A percentile compares a stretch with the other conserved stretches of the same genome.
Conservation (phyloP, 2,329 filamentous ascomycete genomes). For the Aspergillus sp. region DNA sequence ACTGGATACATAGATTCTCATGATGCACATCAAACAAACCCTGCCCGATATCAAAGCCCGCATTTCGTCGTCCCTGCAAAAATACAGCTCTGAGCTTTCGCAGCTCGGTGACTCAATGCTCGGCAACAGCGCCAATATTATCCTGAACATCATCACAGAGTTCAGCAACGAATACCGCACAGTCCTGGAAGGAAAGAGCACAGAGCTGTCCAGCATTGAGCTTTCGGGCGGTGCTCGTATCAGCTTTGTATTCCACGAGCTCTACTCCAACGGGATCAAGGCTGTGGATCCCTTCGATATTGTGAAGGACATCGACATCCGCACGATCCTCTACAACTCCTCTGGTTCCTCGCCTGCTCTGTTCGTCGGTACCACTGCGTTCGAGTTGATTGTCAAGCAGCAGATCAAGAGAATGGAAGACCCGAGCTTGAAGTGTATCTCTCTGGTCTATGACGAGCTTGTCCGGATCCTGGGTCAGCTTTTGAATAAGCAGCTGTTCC, state of each 20-base stretch:
- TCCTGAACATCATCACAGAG: slow-evolving; percentile 97
- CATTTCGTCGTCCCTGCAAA: slow-evolving; percentile 86
- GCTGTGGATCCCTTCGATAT: slow-evolving; percentile 95
- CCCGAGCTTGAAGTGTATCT: slow-evolving; percentile 93
- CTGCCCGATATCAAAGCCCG: slow-evolving; percentile 96
- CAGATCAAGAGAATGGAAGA: slow-evolving; percentile 96
- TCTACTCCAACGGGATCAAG: slow-evolving; percentile 96
- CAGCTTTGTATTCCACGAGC: slow-evolving; percentile 97
- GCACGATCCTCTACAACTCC: slow-evolving; percentile 95
- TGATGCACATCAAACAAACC: slow-evolving; percentile 99
- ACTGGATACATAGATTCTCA: slow-evolving; percentile 60
- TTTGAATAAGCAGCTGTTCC: slow-evolving; percentile 79
- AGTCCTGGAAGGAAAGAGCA: slow-evolving; percentile 92
- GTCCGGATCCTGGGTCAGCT: slow-evolving; percentile 90
- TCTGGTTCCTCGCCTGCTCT: slow-evolving; percentile 95
- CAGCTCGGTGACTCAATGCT: slow-evolving; percentile 88
- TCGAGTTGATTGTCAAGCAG: slow-evolving; percentile 96
- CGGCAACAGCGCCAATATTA: slow-evolving; percentile 90
- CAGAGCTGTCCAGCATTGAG: slow-evolving; percentile 87
- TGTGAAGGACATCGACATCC: slow-evolving; percentile 95
- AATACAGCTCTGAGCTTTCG: slow-evolving; percentile 75
- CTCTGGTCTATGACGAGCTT: slow-evolving; percentile 91
- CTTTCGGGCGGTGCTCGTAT: slow-evolving; percentile 95
- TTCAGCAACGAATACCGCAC: slow-evolving; percentile 97
- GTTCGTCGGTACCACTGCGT: slow-evolving; percentile 96